phyloP scores from a whole-genome alignment of 768 basidiomycete genomes.

The Pulveroboletus sp. region DNA sequence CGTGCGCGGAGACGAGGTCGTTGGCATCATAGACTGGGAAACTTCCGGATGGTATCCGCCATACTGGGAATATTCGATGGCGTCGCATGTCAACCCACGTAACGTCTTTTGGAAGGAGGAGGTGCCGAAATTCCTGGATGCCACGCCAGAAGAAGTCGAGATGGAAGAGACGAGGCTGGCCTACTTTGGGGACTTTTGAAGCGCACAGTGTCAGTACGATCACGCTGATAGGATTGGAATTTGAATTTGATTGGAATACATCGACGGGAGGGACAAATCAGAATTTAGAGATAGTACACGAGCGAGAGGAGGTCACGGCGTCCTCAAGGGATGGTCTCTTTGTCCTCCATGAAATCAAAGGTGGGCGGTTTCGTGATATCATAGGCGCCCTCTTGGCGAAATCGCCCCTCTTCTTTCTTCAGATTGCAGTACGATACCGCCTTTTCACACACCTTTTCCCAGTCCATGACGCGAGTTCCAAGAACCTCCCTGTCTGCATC shows the following conservation, averaged over 20 bases:
- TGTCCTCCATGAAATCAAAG: not conserved
- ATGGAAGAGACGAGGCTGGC: not conserved
- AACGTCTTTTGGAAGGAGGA: not conserved
- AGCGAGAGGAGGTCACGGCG: too few relatives aligned
- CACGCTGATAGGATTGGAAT: too few relatives aligned
- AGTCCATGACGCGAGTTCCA: not conserved
- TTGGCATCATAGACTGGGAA: conserved; percentile 2
- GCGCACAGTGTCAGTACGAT: too few relatives aligned
- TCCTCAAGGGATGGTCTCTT: not conserved
- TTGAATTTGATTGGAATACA: too few relatives aligned
- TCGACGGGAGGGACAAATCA: too few relatives aligned
- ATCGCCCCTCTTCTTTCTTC: not conserved
- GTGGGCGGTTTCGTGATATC: not conserved
- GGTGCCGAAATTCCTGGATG: not conserved
- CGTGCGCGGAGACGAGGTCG: not conserved
- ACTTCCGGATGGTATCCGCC: not conserved
- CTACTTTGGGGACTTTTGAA: not conserved
- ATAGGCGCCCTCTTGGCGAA: not conserved
- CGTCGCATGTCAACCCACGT: not conserved
- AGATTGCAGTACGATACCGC: not conserved
- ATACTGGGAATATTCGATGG: not conserved
- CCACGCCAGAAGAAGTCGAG: not conserved
- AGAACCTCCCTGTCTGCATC: not conserved
- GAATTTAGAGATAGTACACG: too few relatives aligned
- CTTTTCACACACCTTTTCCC: not conserved